Base-by-base conservation (phyloP, 139 green algal species). In the Asterochloris erici region DNA sequence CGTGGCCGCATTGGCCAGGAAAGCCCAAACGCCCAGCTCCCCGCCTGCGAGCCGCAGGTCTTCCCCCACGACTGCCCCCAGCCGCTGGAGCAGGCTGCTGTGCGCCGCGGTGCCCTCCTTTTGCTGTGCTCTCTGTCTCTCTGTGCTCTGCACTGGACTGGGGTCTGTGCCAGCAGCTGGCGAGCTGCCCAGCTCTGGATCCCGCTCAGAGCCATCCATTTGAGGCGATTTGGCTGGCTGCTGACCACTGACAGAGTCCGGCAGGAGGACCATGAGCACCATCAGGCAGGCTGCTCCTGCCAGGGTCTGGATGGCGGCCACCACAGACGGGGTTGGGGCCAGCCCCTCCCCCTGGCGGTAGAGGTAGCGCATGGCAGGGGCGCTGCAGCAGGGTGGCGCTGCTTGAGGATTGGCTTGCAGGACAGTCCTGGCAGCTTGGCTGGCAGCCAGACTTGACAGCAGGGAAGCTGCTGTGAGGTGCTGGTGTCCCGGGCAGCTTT, bases 1-100 rank as follows among this genome's bases (percentile, higher is more conserved):
- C n/a, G 81, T 80, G 24, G 73, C 73, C 10, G 64, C 62, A 16
- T 84, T 84, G 11, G 80, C 80, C 26, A 79, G 63, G 24, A 79
- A 78, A 12, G 69, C 69, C 70, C 69, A 79, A 24, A 69, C 29
- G 13, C 80, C 80, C 12, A 84, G 16, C 80, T 84, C 80, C 73
- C 29, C 63, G 14, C 80, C 80, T 60, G 80, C 80, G 62, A 77
- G 60, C 23, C 26, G 17, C 13, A 83, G 60, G 38, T 62, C 68
- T 70, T n/a, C 68, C 19, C 26, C 76, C 21, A 62, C 68, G 0
- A 62, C 60, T 21, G 54, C 68, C 76, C 68, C n/a, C 26, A 80
- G 68, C 21, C 47, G 60, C 60, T 80, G 68, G 47, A 80, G 24
- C 24, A 29, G 60, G 24, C 54, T 60, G 12, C 60, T n/a, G 21